Conservation (phyloP, 208 protist genomes). For the Acanthamoeba healyi region DNA sequence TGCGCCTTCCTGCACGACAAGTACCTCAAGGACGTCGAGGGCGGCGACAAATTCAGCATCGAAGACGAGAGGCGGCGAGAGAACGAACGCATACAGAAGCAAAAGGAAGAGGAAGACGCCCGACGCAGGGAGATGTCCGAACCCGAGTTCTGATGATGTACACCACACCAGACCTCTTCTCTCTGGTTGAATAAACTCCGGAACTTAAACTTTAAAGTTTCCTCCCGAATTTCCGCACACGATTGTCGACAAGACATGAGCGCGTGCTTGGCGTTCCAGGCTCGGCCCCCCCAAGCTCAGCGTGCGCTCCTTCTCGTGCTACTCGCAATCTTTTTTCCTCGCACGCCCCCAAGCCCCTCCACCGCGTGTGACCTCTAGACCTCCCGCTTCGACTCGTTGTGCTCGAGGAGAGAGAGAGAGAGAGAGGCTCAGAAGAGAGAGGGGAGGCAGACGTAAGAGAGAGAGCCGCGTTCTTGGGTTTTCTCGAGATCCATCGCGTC, state of each 20-base stretch:
- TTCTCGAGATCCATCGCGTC: neutral
- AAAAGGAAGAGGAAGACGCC: neutral
- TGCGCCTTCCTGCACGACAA: constrained; percentile 61
- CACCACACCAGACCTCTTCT: no score
- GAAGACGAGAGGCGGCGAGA: neutral
- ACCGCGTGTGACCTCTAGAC: neutral
- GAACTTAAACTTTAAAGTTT: neutral
- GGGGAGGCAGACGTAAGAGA: no score
- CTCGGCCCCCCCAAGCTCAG: neutral
- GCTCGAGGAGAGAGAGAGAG: neutral
- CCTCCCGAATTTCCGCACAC: neutral
- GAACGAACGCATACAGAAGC: neutral
- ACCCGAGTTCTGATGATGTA: constrained; percentile 31
- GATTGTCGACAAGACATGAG: constrained; percentile 9
- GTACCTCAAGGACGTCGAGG: constrained; percentile 8
- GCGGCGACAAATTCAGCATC: constrained; percentile 7
- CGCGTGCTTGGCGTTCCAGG: neutral
- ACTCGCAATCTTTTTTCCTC: constrained; percentile 16
- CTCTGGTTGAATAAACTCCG: neutral
- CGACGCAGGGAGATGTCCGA: neutral
- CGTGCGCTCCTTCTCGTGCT: neutral
- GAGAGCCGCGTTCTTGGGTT: no score
- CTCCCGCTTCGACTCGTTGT: neutral
- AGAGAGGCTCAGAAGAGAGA: neutral
- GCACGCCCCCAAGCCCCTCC: neutral